Conservation (phyloP, 2,329 filamentous ascomycete species). For the Exophiala aquamarina region DNA sequence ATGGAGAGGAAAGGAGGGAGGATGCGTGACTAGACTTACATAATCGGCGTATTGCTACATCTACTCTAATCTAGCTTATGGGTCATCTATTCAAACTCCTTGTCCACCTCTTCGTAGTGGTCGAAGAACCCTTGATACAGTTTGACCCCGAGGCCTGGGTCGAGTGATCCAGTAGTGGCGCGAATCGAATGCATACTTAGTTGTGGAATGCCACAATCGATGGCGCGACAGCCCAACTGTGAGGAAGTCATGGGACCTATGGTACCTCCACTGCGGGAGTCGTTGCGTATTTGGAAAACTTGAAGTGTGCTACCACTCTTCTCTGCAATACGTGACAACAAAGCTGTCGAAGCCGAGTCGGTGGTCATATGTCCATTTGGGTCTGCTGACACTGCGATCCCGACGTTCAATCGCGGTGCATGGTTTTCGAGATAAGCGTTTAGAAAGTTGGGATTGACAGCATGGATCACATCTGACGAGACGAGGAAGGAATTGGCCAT, state of each 20-base stretch:
- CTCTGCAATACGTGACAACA: slow-evolving; percentile 76
- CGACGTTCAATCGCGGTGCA: slow-evolving; percentile 83
- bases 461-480: slow-evolving; percentile 90
- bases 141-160: slow-evolving; percentile 84
- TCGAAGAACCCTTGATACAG: slow-evolving; percentile 90
- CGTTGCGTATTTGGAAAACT: slow-evolving; percentile 93
- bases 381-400: slow-evolving; percentile 76
- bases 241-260: slow-evolving; percentile 89
- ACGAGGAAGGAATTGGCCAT: slow-evolving; percentile 91
- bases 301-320: slow-evolving; percentile 72
- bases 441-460: slow-evolving; percentile 92
- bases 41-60: neutral
- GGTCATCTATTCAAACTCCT: slow-evolving; percentile 63
- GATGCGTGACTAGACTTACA: too few relatives aligned
- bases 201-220: slow-evolving; percentile 88
- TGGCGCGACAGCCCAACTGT: slow-evolving; percentile 75
- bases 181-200: slow-evolving; percentile 92
- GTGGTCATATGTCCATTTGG: slow-evolving; percentile 96
- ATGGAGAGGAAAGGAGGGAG: too few relatives aligned
- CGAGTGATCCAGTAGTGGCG: slow-evolving; percentile 80
- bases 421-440: slow-evolving; percentile 81
- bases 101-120: slow-evolving; percentile 79
- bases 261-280: slow-evolving; percentile 83
- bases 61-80: neutral
- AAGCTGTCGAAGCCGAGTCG: slow-evolving; percentile 78